phyloP scores from a whole-genome alignment of 257 asterid species.

The Cinchona pubescens region DNA sequence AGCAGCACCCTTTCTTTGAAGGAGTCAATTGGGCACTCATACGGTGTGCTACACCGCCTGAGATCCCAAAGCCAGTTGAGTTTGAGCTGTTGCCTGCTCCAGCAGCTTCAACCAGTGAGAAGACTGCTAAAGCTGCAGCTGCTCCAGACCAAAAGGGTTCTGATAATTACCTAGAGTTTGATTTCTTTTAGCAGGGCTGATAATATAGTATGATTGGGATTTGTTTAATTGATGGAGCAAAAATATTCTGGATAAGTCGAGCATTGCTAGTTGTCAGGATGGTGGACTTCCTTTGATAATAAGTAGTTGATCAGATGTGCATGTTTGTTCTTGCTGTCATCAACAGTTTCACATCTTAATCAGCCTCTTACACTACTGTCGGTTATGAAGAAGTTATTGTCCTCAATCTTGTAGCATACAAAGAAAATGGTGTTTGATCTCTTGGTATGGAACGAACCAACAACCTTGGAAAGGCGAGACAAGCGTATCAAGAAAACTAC shows the following conservation, averaged over 20 bases:
- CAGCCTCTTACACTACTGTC: background rate
- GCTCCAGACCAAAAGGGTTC: conserved; percentile 24
- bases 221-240: conserved; percentile 8
- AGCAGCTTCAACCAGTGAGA: conserved; percentile 24
- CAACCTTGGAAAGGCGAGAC: background rate
- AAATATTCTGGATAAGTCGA: conserved; percentile 3
- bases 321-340: conserved; percentile 3
- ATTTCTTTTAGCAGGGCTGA: conserved; percentile 35
- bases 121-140: conserved; percentile 20
- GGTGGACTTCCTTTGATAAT: background rate
- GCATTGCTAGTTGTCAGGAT: conserved; percentile 19
- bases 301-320: background rate
- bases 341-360: background rate
- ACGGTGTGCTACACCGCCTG: conserved; percentile 48
- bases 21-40: conserved; percentile 47
- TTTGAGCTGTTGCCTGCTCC: conserved; percentile 20
- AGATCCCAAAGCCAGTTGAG: conserved; percentile 41
- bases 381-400: background rate
- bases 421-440: background rate
- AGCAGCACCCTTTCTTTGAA: conserved; percentile 47
- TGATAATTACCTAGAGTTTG: conserved; percentile 39
- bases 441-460: background rate
- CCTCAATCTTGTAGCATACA: background rate
- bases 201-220: conserved; percentile 5
- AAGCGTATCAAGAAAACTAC: background rate